Percentiles rank a stretch among this genome's conserved stretches.
phyloP scores from a whole-genome alignment of 257 asterid species.

The Solanum stenotomum region DNA sequence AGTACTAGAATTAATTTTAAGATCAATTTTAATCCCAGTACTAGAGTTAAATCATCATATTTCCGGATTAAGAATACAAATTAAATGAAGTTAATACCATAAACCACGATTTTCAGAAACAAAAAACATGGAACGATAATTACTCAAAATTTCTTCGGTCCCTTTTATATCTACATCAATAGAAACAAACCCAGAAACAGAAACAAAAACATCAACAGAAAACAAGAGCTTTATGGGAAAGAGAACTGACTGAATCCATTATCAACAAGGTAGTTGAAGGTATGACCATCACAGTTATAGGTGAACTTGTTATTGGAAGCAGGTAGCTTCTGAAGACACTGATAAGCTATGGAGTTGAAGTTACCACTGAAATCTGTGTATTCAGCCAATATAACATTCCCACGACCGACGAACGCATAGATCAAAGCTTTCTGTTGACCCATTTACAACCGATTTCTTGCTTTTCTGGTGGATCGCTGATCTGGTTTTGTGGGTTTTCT shows the following conservation, averaged over 20 bases:
- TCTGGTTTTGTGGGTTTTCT: neutral
- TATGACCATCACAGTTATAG: constrained; percentile 60
- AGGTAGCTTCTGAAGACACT: constrained; percentile 60
- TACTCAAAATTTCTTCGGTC: neutral
- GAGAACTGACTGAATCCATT: constrained; percentile 51
- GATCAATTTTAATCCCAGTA: neutral
- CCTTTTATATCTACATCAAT: neutral
- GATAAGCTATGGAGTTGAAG: constrained; percentile 55
- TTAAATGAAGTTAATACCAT: neutral
- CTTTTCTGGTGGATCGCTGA: constrained; percentile 10
- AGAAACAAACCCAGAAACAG: neutral
- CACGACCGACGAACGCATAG: constrained; percentile 64
- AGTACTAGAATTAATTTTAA: neutral
- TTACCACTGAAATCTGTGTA: constrained; percentile 65
- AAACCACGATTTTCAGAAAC: neutral
- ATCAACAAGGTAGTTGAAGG: constrained; percentile 60
- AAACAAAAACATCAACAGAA: neutral
- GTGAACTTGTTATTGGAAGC: constrained; percentile 51
- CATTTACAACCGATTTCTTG: constrained; percentile 20
- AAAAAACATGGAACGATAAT: neutral
- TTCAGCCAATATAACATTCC: constrained; percentile 45
- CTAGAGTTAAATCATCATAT: neutral
- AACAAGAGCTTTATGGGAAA: neutral
- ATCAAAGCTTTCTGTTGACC: constrained; percentile 47
- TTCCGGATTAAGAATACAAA: neutral